Base-by-base conservation (phyloP, 805 yeast genomes). In the Metschnikowia kunwiensis region DNA sequence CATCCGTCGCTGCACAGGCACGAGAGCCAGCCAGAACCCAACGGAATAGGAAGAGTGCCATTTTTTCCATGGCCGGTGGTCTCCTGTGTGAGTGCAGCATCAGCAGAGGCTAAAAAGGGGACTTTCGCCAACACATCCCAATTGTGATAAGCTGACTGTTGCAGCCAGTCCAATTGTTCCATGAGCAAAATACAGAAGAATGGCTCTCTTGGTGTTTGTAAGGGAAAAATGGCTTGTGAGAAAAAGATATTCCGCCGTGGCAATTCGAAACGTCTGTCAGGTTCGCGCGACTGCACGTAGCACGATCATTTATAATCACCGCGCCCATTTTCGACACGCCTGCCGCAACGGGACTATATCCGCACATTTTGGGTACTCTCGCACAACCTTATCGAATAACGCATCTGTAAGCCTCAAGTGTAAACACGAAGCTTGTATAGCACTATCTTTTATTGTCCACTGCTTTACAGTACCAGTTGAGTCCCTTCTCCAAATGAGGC, bases 1-100 rank as follows among this genome's bases (percentile, higher is more conserved):
- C 70, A 63, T 3, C 80, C 80, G 31, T 72, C 78, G 7, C 46
- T 47, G 40, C 63, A 65, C 17, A 45, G 48, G 40, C 75, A 70
- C 8, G 60, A 56, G 35, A 61, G 55, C 49, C 54, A 53, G 27
- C 42, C 46, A 14, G 38, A 25, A 5, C 20, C 32, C 5, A 19
- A 12, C 2, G 30, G 40, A 14, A 18, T 4, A 5, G 29, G 42
- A 16, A 23, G 23, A 15, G 42, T 28, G 6, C 35, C 31, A 26
- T 43, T 39, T 9, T 9, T 13, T 11, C 30, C 16, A 19, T 13
- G 18, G 6, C 9, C 19, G 12, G 9, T 22, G 8, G 14, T 23
- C 22, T 18, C 11, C 12, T 29, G 21, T 9, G 34, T 12, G 8
- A 24, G 8, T 10, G 42, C 14, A 17, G 9, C 24, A 28, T 35